phyloP scores from a whole-genome alignment of 2,329 filamentous ascomycete species.

The Colletotrichum lentis region DNA sequence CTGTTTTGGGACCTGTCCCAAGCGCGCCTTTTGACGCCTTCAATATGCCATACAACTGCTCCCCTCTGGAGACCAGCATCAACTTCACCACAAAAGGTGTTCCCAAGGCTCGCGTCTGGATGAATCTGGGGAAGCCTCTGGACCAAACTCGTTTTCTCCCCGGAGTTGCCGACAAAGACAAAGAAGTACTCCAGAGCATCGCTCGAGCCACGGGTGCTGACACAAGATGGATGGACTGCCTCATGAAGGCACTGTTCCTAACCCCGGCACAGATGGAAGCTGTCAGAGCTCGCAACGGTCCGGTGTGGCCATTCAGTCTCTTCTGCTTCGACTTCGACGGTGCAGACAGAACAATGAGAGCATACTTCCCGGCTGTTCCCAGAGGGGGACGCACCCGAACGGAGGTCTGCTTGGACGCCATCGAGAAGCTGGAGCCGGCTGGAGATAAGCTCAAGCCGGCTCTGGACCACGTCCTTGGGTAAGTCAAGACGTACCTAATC shows the following conservation, averaged over 20 bases:
- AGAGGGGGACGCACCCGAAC: background rate
- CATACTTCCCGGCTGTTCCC: constrained; percentile 1
- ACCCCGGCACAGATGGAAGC: background rate
- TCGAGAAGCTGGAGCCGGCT: background rate
- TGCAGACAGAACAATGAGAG: background rate
- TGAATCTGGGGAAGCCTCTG: constrained; percentile 4
- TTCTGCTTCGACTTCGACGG: background rate
- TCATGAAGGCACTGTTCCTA: background rate
- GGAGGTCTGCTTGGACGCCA: background rate
- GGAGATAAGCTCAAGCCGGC: background rate
- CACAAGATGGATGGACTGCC: background rate
- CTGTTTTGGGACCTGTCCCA: background rate
- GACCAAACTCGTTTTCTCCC: background rate
- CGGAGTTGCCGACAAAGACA: background rate
- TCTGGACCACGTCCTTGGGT: background rate
- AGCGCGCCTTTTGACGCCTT: background rate
- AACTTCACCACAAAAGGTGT: background rate
- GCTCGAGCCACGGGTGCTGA: background rate
- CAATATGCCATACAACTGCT: constrained; percentile 1
- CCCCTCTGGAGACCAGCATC: background rate
- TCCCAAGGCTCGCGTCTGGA: background rate
- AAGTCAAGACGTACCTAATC: background rate
- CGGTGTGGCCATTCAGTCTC: background rate
- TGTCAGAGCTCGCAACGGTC: background rate
- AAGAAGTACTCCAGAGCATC: background rate